These are phyloP conservation scores for Pythium folliculosum DNA, from an alignment of 352 stramenopile species.

Conservation along the genomic window DNA sequence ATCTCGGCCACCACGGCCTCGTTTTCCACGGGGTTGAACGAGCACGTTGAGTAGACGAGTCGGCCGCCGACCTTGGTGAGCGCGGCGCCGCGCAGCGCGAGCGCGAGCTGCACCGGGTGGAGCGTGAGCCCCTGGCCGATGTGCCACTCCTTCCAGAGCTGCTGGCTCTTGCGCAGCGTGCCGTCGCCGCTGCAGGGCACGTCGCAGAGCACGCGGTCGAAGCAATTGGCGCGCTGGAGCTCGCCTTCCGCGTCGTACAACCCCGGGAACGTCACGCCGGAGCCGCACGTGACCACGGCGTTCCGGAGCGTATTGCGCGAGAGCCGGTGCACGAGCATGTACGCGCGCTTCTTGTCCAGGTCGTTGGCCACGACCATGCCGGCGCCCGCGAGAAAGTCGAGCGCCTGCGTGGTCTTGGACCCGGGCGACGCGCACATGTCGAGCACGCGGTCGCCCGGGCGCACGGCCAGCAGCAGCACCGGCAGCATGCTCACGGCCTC, in stretches of 20 bases:
- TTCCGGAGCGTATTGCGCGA: constrained; percentile 80
- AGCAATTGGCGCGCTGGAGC: constrained; percentile 83
- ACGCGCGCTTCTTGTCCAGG: constrained; percentile 95
- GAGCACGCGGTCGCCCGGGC: constrained; percentile 80
- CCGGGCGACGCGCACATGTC: constrained; percentile 96
- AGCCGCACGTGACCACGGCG: constrained; percentile 92
- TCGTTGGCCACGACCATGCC: constrained; percentile 96
- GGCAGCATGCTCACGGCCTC: constrained; percentile 99
- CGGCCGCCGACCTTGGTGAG: constrained; percentile 89
- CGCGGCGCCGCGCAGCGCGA: constrained; percentile 90
- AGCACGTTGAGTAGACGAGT: constrained; percentile 98
- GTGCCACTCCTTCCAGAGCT: constrained; percentile 94
- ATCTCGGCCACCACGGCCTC: constrained; percentile 97
- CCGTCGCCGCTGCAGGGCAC: constrained; percentile 98
- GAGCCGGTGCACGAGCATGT: constrained; percentile 97
- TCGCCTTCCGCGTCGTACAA: constrained; percentile 52
- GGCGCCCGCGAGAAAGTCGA: constrained; percentile 81
- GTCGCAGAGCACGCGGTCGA: constrained; percentile 98
- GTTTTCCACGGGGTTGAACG: constrained; percentile 98
- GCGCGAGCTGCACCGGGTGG: constrained; percentile 92
- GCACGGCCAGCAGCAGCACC: constrained; percentile 94
- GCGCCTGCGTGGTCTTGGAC: constrained; percentile 98
- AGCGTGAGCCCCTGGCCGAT: constrained; percentile 90
- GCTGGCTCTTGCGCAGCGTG: constrained; percentile 97
- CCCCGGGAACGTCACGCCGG: constrained; percentile 93